These are phyloP conservation scores for Triticum monococcum DNA, from an alignment of 176 grass and related monocot genomes.

Conservation along the genomic window DNA sequence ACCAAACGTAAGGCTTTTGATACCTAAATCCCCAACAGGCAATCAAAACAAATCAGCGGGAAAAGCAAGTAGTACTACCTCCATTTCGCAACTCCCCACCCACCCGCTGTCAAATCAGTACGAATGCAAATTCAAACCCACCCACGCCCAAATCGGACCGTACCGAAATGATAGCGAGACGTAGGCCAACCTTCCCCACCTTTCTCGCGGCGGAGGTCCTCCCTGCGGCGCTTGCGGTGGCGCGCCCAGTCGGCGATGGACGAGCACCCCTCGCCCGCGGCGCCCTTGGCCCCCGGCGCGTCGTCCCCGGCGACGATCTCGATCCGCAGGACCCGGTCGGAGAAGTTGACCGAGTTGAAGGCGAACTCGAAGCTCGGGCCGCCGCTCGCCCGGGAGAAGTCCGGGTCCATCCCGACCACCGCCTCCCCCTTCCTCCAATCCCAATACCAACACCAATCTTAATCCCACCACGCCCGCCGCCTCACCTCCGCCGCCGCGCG, in stretches of 20 bases:
- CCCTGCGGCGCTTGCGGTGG: conserved; percentile 65
- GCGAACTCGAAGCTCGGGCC: conserved; percentile 83
- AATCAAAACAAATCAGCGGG: conserved; percentile 25
- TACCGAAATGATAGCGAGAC: background rate
- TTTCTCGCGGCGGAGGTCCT: conserved; percentile 67
- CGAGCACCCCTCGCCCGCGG: conserved; percentile 42
- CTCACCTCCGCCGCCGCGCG: conserved; percentile 13
- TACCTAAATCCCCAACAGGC: conserved; percentile 35
- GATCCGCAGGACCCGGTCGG: conserved; percentile 87
- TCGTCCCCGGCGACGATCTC: conserved; percentile 71
- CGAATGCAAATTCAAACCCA: conserved; percentile 27
- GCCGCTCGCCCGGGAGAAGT: conserved; percentile 67
- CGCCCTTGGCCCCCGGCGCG: conserved; percentile 45
- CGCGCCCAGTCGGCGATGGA: conserved; percentile 77
- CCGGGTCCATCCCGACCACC: conserved; percentile 62
- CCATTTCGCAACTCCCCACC: background rate
- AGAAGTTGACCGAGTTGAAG: conserved; percentile 91
- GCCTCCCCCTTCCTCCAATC: background rate
- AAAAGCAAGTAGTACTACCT: background rate
- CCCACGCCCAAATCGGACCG: background rate
- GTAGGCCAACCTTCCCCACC: conserved; percentile 18
- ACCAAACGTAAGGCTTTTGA: conserved; percentile 12
- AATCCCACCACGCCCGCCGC: background rate
- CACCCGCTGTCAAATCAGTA: background rate
- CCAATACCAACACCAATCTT: background rate